Evolutionary conservation across 2,329 filamentous ascomycete genomes (phyloP).

Genomic region (Hypoxylon sp.): DNA sequence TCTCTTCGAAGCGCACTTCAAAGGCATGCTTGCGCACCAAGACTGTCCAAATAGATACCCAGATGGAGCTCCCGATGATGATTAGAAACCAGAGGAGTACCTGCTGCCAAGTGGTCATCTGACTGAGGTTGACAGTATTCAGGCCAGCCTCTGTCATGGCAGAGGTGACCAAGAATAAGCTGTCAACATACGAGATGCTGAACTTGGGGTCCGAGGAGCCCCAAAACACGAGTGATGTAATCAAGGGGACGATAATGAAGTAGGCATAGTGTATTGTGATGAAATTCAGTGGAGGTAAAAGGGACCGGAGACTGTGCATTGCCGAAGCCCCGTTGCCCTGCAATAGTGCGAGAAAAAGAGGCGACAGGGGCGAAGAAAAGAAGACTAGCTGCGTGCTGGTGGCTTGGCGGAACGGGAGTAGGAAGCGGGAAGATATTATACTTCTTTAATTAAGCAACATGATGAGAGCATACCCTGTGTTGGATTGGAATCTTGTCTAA

Average conservation of each 20-base stretch:
- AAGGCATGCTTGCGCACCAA: slow-evolving; percentile 72
- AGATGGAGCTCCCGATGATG: slow-evolving; percentile 73
- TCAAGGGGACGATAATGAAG: slow-evolving; percentile 68
- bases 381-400: background rate
- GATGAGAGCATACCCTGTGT: slow-evolving; percentile 12
- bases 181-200: slow-evolving; percentile 71
- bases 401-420: slow-evolving; percentile 1
- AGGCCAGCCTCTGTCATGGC: slow-evolving; percentile 75
- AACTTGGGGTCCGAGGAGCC: slow-evolving; percentile 63
- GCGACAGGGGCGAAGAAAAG: background rate
- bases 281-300: slow-evolving; percentile 67
- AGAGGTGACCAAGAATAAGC: slow-evolving; percentile 73
- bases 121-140: slow-evolving; percentile 72
- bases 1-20: slow-evolving; percentile 68
- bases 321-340: slow-evolving; percentile 26
- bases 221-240: slow-evolving; percentile 73
- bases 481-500: background rate
- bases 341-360: background rate
- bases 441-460: slow-evolving; percentile 23
- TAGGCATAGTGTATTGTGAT: slow-evolving; percentile 76
- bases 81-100: slow-evolving; percentile 73
- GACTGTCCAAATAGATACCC: slow-evolving; percentile 74
- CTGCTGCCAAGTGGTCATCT: slow-evolving; percentile 76
- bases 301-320: slow-evolving; percentile 44
- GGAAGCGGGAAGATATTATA: background rate